Evolutionary conservation across 352 stramenopile genomes (phyloP).

Genomic region (Globisporangium nodosum): DNA sequence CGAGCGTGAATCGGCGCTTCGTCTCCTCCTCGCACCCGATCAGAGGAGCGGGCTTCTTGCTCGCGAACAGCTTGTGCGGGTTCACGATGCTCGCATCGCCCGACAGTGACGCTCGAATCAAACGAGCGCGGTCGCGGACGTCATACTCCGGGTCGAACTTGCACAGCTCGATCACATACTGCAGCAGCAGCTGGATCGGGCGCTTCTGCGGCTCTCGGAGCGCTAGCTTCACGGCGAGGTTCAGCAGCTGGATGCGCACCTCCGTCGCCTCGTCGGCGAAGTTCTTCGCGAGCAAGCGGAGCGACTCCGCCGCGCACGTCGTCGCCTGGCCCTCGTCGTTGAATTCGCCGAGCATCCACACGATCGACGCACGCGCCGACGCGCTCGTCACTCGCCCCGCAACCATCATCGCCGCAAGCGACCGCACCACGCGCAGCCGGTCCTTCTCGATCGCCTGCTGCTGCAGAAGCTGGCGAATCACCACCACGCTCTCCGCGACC

Average conservation of each 20-base stretch:
- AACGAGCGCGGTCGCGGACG: slow-evolving; percentile 86
- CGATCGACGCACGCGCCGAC: slow-evolving; percentile 81
- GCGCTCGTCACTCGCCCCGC: slow-evolving; percentile 61
- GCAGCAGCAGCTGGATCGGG: slow-evolving; percentile 74
- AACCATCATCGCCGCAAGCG: slow-evolving; percentile 73
- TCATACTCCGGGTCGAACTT: slow-evolving; percentile 93
- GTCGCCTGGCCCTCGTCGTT: slow-evolving; percentile 54
- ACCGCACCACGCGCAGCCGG: slow-evolving; percentile 68
- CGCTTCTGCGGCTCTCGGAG: slow-evolving; percentile 62
- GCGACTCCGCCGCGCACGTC: slow-evolving; percentile 73
- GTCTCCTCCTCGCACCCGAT: slow-evolving; percentile 70
- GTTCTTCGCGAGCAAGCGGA: slow-evolving; percentile 82
- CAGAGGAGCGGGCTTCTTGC: slow-evolving; percentile 72
- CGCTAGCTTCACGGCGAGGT: slow-evolving; percentile 90
- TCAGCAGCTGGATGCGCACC: slow-evolving; percentile 88
- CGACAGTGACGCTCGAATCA: slow-evolving; percentile 72
- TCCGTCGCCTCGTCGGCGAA: slow-evolving; percentile 88
- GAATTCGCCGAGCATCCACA: slow-evolving; percentile 93
- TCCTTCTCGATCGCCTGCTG: slow-evolving; percentile 80
- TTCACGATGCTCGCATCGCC: slow-evolving; percentile 54
- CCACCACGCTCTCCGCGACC: slow-evolving; percentile 93
- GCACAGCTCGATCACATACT: slow-evolving; percentile 91
- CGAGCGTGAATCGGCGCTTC: slow-evolving; percentile 78
- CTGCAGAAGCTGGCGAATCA: slow-evolving; percentile 94
- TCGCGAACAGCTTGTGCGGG: slow-evolving; percentile 70